Evolutionary conservation across 306 rosid species (phyloP).

Genomic region (Ammopiptanthus mongolicus): DNA sequence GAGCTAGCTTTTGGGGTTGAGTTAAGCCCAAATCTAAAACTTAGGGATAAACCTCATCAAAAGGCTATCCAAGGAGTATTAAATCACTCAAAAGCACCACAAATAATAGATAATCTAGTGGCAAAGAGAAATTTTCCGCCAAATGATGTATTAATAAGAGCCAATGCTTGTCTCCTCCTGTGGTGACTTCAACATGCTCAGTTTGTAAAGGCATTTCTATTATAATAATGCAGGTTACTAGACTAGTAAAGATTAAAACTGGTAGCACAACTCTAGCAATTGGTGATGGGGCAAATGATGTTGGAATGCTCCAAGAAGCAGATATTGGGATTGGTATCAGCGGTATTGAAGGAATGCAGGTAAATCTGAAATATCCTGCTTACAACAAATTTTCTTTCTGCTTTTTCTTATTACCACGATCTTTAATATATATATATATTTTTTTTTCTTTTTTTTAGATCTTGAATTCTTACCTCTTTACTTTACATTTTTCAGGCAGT

Average conservation of each 20-base stretch:
- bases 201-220: background rate
- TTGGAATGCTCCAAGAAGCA: constrained; percentile 99
- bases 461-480: background rate
- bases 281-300: constrained; percentile 99
- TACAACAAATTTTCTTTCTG: too few relatives aligned
- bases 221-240: constrained; percentile 57
- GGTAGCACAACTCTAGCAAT: constrained; percentile 83
- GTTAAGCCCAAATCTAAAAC: too few relatives aligned
- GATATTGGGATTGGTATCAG: constrained; percentile 96
- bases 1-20: too few relatives aligned
- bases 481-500: constrained; percentile 64
- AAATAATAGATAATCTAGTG: too few relatives aligned
- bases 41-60: too few relatives aligned
- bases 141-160: background rate
- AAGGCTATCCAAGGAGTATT: too few relatives aligned
- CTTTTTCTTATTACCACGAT: too few relatives aligned
- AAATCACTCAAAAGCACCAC: too few relatives aligned
- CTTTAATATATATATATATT: background rate
- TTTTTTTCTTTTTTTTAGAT: background rate
- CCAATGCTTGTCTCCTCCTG: background rate
- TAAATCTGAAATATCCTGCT: constrained; percentile 27
- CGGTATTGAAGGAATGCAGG: constrained; percentile 99
- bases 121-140: background rate
- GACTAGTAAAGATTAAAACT: constrained; percentile 68
- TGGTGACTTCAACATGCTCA: constrained; percentile 6